Conservation (phyloP, 2,329 filamentous ascomycete species). For the Juglanconis juglandina region DNA sequence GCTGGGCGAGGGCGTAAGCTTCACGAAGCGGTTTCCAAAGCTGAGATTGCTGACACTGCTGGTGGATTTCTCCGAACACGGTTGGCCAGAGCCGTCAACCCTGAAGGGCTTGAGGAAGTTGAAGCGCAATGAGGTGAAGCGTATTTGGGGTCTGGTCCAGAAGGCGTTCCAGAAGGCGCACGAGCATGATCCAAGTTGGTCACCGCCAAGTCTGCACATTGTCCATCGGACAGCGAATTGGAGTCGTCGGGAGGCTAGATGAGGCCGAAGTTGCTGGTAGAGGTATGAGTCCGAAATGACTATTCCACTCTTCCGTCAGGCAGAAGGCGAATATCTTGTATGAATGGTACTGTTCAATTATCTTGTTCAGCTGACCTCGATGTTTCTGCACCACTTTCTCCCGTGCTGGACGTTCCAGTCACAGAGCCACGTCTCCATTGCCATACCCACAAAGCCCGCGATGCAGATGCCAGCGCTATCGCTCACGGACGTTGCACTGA, state of each 20-base stretch:
- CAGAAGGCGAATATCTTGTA: not conserved
- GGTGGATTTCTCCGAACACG: constrained; percentile 19
- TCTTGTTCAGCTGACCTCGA: constrained; percentile 35
- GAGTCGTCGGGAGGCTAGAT: constrained; percentile 9
- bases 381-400: constrained; percentile 66
- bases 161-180: constrained; percentile 3
- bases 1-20: constrained; percentile 15
- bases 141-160: constrained; percentile 16
- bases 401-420: constrained; percentile 80
- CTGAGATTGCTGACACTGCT: constrained; percentile 16
- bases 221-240: constrained; percentile 16
- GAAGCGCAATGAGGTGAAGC: constrained; percentile 17
- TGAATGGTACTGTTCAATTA: not conserved
- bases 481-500: constrained; percentile 86
- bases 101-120: constrained; percentile 9
- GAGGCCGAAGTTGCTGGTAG: not conserved
- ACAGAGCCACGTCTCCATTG: constrained; percentile 77
- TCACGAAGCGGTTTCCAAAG: constrained; percentile 12
- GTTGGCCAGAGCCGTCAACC: constrained; percentile 15
- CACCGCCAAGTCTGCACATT: constrained; percentile 12
- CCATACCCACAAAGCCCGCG: constrained; percentile 80
- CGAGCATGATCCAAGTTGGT: constrained; percentile 7
- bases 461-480: constrained; percentile 89
- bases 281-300: not conserved
- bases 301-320: not conserved